Conservation (phyloP, 176 grass and related monocot genomes). For the Saccharum spontaneum region DNA sequence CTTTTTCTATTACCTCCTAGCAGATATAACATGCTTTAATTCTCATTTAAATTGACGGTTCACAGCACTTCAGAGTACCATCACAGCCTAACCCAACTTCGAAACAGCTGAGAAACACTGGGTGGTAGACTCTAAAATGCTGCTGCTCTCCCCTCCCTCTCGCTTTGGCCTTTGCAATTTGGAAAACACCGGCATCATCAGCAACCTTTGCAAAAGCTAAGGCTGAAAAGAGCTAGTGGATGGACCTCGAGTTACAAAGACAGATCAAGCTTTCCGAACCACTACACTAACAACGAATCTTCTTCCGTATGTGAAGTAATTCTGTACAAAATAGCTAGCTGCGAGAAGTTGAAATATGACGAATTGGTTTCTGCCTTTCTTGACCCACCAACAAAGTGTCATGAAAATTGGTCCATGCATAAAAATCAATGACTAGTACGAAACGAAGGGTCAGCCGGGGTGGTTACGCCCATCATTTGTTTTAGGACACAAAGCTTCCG, state of each 20-base stretch:
- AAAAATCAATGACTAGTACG: background rate
- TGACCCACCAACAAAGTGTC: background rate
- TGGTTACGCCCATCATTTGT: background rate
- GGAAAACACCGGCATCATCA: background rate
- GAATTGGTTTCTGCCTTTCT: background rate
- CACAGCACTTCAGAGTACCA: too few species aligned
- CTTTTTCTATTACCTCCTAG: too few species aligned
- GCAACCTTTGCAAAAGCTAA: background rate
- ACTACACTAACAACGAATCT: background rate
- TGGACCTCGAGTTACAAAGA: background rate
- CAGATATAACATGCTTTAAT: too few species aligned
- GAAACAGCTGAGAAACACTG: background rate
- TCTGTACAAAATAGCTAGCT: background rate
- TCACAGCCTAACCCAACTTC: background rate
- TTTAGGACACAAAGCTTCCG: background rate
- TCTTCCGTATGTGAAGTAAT: background rate
- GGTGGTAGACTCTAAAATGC: background rate
- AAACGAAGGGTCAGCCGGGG: background rate
- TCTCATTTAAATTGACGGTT: too few species aligned
- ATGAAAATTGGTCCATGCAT: background rate
- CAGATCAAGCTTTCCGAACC: background rate
- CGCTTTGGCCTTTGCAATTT: background rate
- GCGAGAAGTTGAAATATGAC: background rate
- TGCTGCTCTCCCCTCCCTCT: background rate
- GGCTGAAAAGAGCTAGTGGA: background rate